These are phyloP conservation scores for Oryza australiensis DNA, from an alignment of 176 grass and related monocot species.

Conservation along the genomic window DNA sequence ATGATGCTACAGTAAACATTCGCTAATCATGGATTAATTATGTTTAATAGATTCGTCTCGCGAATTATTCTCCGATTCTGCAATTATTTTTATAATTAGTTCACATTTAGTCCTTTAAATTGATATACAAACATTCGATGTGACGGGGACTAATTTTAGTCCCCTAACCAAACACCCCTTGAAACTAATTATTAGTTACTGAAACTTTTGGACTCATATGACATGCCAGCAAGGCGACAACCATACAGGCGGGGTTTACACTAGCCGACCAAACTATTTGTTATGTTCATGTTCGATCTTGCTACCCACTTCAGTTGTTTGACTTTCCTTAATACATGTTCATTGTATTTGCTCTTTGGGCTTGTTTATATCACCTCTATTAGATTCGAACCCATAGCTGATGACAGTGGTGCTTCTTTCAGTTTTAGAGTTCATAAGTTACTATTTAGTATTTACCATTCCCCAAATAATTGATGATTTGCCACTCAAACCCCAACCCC, in stretches of 20 bases:
- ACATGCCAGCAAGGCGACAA: not conserved
- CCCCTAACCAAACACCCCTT: too few relatives aligned
- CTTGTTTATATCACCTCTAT: not conserved
- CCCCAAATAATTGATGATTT: not conserved
- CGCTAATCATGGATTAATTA: too few relatives aligned
- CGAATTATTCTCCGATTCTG: too few relatives aligned
- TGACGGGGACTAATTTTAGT: too few relatives aligned
- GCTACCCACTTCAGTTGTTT: not conserved
- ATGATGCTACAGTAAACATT: too few relatives aligned
- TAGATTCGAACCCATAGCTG: too few relatives aligned
- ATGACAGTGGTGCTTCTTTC: not conserved
- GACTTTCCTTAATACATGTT: not conserved
- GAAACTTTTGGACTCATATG: not conserved
- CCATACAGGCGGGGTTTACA: not conserved
- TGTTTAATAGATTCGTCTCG: too few relatives aligned
- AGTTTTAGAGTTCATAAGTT: slow-evolving; percentile 1
- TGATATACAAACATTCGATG: too few relatives aligned
- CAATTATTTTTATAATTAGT: too few relatives aligned
- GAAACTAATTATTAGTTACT: not conserved
- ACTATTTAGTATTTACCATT: not conserved
- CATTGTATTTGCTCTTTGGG: not conserved
- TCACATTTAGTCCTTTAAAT: too few relatives aligned
- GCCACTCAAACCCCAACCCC: too few relatives aligned
- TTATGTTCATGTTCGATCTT: slow-evolving; percentile 4
- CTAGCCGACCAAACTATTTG: not conserved